Percentiles rank a stretch among this genome's conserved stretches.
These are phyloP conservation scores for Hymenoscyphus fructigenus DNA, from an alignment of 2,329 filamentous ascomycete genomes.

Conservation along the genomic window DNA sequence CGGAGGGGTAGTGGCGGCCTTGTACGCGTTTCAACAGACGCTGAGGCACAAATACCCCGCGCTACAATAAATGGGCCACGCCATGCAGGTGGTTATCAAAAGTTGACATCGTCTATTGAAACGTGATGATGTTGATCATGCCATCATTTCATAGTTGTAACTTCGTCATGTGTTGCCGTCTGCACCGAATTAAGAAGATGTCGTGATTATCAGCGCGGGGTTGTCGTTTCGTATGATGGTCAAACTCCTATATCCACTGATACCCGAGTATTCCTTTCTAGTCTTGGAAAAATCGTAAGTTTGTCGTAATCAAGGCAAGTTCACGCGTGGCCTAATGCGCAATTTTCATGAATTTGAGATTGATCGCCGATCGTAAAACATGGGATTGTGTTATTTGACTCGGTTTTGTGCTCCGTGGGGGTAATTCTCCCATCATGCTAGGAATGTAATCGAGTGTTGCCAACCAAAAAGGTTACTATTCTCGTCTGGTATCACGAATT, in stretches of 20 bases:
- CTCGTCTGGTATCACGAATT: not conserved
- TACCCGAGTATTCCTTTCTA: slow-evolving; percentile 6
- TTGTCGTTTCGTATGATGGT: slow-evolving; percentile 11
- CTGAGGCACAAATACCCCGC: not conserved
- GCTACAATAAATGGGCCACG: not conserved
- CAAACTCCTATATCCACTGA: slow-evolving; percentile 11
- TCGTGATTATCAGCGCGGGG: slow-evolving; percentile 5
- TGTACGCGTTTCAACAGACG: not conserved
- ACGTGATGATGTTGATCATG: slow-evolving; percentile 2
- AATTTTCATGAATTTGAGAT: slow-evolving; percentile 1
- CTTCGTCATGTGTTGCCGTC: not conserved
- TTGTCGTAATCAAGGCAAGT: slow-evolving; percentile 2
- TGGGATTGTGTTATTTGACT: not conserved
- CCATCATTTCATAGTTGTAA: not conserved
- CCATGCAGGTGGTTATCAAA: not conserved
- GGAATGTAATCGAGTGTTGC: not conserved
- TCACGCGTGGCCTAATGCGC: slow-evolving; percentile 11
- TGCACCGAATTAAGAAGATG: not conserved
- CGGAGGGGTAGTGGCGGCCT: not conserved
- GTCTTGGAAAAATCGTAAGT: slow-evolving; percentile 1
- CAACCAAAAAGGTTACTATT: not conserved
- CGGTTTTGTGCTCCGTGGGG: not conserved
- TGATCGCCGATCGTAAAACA: slow-evolving; percentile 7
- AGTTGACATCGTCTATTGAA: not conserved
- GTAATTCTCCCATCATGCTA: not conserved